These are phyloP conservation scores for Diplodia corticola DNA, from an alignment of 2,329 filamentous ascomycete genomes.

Conservation along the genomic window DNA sequence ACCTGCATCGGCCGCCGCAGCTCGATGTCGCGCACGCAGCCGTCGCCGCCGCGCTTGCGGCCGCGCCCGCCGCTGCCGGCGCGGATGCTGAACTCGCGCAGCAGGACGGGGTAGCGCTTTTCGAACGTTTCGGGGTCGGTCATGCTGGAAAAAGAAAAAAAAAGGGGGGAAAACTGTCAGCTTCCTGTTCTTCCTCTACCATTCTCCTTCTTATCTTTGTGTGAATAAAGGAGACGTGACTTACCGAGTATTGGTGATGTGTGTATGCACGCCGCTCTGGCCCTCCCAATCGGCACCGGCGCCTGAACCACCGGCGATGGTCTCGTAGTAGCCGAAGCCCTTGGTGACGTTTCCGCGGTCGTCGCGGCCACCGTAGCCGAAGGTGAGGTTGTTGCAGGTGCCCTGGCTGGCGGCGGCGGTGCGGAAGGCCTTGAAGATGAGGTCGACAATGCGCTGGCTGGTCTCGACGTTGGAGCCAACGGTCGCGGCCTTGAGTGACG, in stretches of 20 bases:
- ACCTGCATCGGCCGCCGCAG: conserved; percentile 71
- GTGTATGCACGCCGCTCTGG: conserved; percentile 64
- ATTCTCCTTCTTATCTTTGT: too few relatives aligned
- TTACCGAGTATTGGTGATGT: conserved; percentile 71
- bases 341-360: conserved; percentile 6
- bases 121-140: conserved; percentile 74
- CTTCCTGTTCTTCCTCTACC: not conserved
- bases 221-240: not conserved
- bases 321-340: conserved; percentile 71
- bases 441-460: conserved; percentile 29
- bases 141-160: too few relatives aligned
- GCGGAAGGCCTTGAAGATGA: conserved; percentile 29
- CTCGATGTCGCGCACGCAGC: conserved; percentile 63
- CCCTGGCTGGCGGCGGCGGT: conserved; percentile 27
- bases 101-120: conserved; percentile 66
- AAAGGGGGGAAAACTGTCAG: not conserved
- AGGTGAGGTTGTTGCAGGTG: conserved; percentile 31
- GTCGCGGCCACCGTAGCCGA: conserved; percentile 28
- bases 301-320: conserved; percentile 70
- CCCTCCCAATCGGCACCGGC: conserved; percentile 68
- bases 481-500: conserved; percentile 37
- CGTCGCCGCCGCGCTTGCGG: conserved; percentile 4
- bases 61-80: conserved; percentile 62
- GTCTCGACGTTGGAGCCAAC: conserved; percentile 25
- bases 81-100: conserved; percentile 65